Evolutionary conservation across 345 rosid genomes (phyloP), one percentile per base, ranked within the genome.

Genomic region (Raphanus sativus): DNA sequence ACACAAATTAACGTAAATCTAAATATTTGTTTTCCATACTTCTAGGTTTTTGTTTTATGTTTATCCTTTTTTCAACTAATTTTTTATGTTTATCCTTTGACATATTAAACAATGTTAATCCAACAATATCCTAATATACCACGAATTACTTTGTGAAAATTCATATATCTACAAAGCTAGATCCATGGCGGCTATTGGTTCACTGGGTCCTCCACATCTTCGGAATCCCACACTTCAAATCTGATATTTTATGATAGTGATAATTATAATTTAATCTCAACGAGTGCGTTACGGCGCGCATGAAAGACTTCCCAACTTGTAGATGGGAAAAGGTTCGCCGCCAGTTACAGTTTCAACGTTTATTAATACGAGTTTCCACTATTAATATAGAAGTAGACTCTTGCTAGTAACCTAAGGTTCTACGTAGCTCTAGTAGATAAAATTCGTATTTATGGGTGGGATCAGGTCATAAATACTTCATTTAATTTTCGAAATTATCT

Each of bases 271-370:
- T 9, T 10, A 50, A 25, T 52, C 54, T 74, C 9, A 52, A 73
- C 58, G 78, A 42, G 59, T 66, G 58, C 48, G 72, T 28, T 74
- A 40, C 15, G 65, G 65, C 60, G 56, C 71, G 56, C 77, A 52
- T 55, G 58, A 65, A 40, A 74, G 16, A 65, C 36, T 24, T 40
- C 26, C 16, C 67, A 67, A 67, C 73, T 67, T 56, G 72, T 2
- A 17, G 26, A 42, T 67, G 66, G 32, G 70, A 28, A 74, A 74
- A 33, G 38, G 52, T 67, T 42, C 28, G 79, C 67, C 73, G 73
- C 67, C 61, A 67, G 6, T 60, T 30, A 48, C 62, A 75, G 45
- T 21, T 58, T 50, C 16, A 58, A 67, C 25, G 32, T 30, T 55
- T 30, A 45, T 62, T 2, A 28, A 28, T 61, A 28, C 28, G 30